Evolutionary conservation across 108 stramenopile species (phyloP).

Genomic region (Skeletonema tropicum): DNA sequence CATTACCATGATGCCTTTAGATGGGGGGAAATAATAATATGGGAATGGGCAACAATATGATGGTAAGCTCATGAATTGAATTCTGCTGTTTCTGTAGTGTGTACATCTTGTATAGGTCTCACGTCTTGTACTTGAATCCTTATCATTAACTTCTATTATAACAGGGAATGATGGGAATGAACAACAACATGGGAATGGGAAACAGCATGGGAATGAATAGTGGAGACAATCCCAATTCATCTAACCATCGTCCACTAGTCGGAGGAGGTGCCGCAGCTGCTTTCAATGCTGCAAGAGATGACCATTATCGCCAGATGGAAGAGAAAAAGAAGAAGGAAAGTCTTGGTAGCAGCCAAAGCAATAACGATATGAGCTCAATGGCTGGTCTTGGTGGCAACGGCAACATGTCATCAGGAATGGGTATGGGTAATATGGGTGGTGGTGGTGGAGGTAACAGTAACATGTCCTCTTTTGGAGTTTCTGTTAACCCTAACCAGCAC

Average conservation of each 20-base stretch:
- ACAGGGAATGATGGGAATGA: conserved; percentile 20
- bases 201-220: conserved; percentile 14
- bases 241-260: conserved; percentile 69
- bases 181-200: conserved; percentile 10
- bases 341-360: conserved; percentile 6
- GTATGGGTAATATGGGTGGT: neutral
- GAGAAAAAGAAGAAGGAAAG: conserved; percentile 6
- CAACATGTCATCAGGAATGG: conserved; percentile 12
- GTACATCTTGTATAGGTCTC: neutral
- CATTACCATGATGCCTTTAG: neutral
- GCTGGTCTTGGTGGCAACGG: conserved; percentile 9
- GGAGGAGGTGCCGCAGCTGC: conserved; percentile 85
- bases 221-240: conserved; percentile 11
- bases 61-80: neutral
- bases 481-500: conserved; percentile 61
- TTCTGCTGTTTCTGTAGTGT: neutral
- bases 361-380: conserved; percentile 19
- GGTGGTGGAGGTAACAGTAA: conserved; percentile 11
- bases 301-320: conserved; percentile 60
- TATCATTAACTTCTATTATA: neutral
- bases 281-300: conserved; percentile 83
- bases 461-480: conserved; percentile 42
- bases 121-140: neutral
- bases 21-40: neutral
- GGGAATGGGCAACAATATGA: neutral